phyloP scores from a whole-genome alignment of 768 basidiomycete species.

The Rhizopogon rudus region DNA sequence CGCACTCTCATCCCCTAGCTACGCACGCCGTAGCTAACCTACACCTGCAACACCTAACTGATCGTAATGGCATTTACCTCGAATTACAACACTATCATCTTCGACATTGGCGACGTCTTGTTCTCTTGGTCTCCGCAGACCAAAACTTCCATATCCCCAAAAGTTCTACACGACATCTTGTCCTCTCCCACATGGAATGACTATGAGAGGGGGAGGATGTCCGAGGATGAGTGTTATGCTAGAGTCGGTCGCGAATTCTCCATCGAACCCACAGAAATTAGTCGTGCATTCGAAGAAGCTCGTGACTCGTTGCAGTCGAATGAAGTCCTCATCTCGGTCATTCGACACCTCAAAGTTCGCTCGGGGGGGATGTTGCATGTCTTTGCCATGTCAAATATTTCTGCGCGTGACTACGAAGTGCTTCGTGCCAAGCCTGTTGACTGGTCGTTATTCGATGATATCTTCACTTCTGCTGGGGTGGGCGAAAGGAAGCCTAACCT shows the following conservation, averaged over 20 bases:
- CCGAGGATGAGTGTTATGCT: slow-evolving; percentile 40
- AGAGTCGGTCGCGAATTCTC: slow-evolving; percentile 35
- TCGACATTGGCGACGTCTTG: slow-evolving; percentile 54
- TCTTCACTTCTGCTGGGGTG: slow-evolving; percentile 48
- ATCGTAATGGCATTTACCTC: neutral
- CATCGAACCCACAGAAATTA: slow-evolving; percentile 35
- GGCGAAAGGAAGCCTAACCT: slow-evolving; percentile 56
- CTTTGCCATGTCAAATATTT: slow-evolving; percentile 60
- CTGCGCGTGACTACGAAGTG: slow-evolving; percentile 43
- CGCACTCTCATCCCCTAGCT: too few relatives aligned
- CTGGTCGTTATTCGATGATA: slow-evolving; percentile 43
- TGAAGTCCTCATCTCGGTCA: slow-evolving; percentile 38
- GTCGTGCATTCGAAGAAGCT: slow-evolving; percentile 40
- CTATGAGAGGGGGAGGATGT: slow-evolving; percentile 45
- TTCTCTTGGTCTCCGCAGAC: slow-evolving; percentile 51
- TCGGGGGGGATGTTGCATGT: slow-evolving; percentile 32
- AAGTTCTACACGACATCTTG: slow-evolving; percentile 37
- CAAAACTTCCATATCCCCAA: slow-evolving; percentile 37
- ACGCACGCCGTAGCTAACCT: too few relatives aligned
- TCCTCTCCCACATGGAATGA: slow-evolving; percentile 46
- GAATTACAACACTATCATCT: slow-evolving; percentile 32
- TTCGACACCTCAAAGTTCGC: slow-evolving; percentile 40
- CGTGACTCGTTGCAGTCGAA: slow-evolving; percentile 43
- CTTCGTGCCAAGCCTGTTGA: slow-evolving; percentile 41
- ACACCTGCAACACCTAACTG: neutral